Conservation (phyloP, 2,329 filamentous ascomycete species). For the Chaetomium olivaceum region DNA sequence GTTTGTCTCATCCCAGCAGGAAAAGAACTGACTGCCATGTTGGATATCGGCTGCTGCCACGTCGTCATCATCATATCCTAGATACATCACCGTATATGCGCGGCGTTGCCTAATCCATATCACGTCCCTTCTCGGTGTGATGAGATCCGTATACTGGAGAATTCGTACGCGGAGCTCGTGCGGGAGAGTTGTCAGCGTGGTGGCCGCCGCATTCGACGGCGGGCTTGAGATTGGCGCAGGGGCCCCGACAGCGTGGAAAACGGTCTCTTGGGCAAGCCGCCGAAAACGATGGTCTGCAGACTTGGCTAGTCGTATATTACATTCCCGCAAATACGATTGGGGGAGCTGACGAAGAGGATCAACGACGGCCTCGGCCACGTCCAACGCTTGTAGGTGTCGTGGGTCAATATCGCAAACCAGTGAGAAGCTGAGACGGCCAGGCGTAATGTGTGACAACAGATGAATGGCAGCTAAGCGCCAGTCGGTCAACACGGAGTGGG, state of each 20-base stretch:
- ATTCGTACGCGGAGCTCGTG: conserved; percentile 24
- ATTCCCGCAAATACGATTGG: neutral
- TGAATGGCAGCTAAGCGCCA: conserved; percentile 13
- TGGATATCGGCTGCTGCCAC: neutral
- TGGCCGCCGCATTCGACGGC: neutral
- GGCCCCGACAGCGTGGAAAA: neutral
- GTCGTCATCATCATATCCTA: neutral
- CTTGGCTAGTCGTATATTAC: neutral
- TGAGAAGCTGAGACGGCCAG: conserved; percentile 18
- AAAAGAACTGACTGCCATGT: conserved; percentile 2
- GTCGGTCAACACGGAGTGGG: conserved; percentile 15
- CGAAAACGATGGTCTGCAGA: neutral
- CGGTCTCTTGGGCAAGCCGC: neutral
- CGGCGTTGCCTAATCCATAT: conserved; percentile 9
- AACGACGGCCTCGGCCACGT: neutral
- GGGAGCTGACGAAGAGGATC: neutral
- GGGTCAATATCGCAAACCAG: conserved; percentile 22
- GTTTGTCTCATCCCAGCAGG: neutral
- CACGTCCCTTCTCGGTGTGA: conserved; percentile 28
- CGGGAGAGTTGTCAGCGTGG: neutral
- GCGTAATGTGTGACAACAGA: conserved; percentile 13
- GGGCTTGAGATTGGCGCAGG: neutral
- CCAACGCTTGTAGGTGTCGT: neutral
- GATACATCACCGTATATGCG: neutral
- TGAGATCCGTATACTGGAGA: conserved; percentile 25